These are phyloP conservation scores for Cladosporium sphaerospermum DNA, from an alignment of 2,329 filamentous ascomycete genomes.

Conservation along the genomic window DNA sequence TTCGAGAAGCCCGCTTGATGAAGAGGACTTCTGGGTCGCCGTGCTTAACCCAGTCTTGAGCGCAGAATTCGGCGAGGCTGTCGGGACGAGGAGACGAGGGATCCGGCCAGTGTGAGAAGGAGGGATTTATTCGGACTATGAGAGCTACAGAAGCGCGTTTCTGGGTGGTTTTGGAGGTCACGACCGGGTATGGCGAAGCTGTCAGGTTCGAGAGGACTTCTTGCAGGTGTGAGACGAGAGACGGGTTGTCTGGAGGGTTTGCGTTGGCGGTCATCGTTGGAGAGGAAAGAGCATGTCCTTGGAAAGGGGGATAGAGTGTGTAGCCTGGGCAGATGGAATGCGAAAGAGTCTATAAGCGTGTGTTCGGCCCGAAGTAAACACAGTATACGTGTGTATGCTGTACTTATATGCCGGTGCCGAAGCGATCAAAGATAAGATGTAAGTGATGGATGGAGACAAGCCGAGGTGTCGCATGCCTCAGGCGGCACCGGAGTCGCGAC, in stretches of 20 bases:
- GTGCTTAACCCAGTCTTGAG: constrained; percentile 58
- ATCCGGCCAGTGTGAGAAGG: constrained; percentile 48
- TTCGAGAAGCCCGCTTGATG: constrained; percentile 61
- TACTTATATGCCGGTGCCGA: background rate
- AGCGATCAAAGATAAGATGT: background rate
- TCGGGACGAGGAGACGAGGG: constrained; percentile 15
- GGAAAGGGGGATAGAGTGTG: background rate
- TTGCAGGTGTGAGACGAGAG: constrained; percentile 36
- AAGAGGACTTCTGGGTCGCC: constrained; percentile 64
- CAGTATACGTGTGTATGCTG: background rate
- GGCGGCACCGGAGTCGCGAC: background rate
- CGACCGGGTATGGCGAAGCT: constrained; percentile 42
- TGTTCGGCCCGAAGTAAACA: background rate
- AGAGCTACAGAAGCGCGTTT: constrained; percentile 62
- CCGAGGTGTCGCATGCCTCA: constrained; percentile 3
- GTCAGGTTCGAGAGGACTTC: constrained; percentile 38
- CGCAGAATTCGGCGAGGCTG: constrained; percentile 52
- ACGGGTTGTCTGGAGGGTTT: constrained; percentile 13
- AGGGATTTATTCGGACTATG: constrained; percentile 56
- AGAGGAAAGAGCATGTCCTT: too few species aligned
- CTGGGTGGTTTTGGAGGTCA: constrained; percentile 44
- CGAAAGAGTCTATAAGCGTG: background rate
- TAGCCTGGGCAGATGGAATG: background rate
- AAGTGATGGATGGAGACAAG: background rate
- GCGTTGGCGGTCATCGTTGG: background rate